phyloP scores from a whole-genome alignment of 2,329 filamentous ascomycete genomes.

The Microthyrium microscopicum region DNA sequence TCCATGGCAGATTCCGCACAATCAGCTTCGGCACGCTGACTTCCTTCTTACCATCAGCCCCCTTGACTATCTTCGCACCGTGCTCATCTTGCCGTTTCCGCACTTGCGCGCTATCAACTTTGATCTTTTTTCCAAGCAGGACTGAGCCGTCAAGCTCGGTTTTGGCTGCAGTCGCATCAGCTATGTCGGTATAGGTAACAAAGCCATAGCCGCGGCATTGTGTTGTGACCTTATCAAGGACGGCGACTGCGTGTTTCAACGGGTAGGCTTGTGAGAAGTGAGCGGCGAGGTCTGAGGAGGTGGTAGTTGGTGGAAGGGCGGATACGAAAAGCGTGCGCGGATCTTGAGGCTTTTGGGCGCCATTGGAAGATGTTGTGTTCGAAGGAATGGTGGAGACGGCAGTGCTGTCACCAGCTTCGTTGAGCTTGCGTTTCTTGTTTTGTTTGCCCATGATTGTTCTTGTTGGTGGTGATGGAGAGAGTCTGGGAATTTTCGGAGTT shows the following conservation, averaged over 20 bases:
- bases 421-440: too few species aligned
- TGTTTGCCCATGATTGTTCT: too few species aligned
- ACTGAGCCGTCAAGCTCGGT: slow-evolving; percentile 63
- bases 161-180: slow-evolving; percentile 71
- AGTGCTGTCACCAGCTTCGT: too few species aligned
- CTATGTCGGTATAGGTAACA: slow-evolving; percentile 86
- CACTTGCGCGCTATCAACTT: slow-evolving; percentile 74
- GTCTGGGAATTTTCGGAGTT: too few species aligned
- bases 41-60: slow-evolving; percentile 26
- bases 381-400: too few species aligned
- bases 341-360: slow-evolving; percentile 1
- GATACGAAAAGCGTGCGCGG: slow-evolving; percentile 64
- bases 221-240: slow-evolving; percentile 72
- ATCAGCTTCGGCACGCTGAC: slow-evolving; percentile 64
- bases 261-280: slow-evolving; percentile 91
- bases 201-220: slow-evolving; percentile 86
- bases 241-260: slow-evolving; percentile 89
- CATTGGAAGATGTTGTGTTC: too few species aligned
- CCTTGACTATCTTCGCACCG: slow-evolving; percentile 10
- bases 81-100: slow-evolving; percentile 54
- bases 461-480: too few species aligned
- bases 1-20: slow-evolving; percentile 91
- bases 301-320: slow-evolving; percentile 61
- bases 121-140: slow-evolving; percentile 66
- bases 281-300: slow-evolving; percentile 65